Evolutionary conservation across 257 asterid genomes (phyloP), one percentile per base, ranked within the genome.

Genomic region (Solanum pinnatisectum): DNA sequence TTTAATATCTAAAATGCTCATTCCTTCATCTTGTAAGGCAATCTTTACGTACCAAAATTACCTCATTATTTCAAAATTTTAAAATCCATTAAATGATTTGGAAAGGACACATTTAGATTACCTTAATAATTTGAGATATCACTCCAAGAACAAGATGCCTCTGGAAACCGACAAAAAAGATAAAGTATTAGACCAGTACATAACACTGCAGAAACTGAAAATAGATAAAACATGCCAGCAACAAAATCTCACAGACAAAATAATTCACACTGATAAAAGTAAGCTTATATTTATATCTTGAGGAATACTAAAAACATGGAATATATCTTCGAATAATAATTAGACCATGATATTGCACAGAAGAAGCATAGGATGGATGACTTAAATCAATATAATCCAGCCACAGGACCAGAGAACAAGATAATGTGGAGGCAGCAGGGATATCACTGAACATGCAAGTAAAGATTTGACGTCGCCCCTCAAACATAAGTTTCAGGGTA

Each of bases 71-170:
- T 82, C 32, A 49, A 82, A 52, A 42, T 49, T 46, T 30, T 32
- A 32, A 49, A 82, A 82, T 82, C 18, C 42, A 52, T 2, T 49
- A 49, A 82, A 82, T 30, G 27, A 46, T 30, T 82, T 18, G 6
- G 6, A 49, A 30, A 3, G 44, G 70, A 82, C 44, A 27, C 70
- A 46, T 79, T 44, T 79, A 14, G 25, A 35, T 90, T 89, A 97
- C 99, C 99, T 97, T 97, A 95, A 97, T 97, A 84, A 97, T 95
- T 89, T 97, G 99, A 82, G 99, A 97, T 91, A 97, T 95, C 89
- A 97, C 91, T 87, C 99, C 99, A 77, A 96, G 99, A 89, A 96
- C 99, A 90, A 97, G 98, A 90, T 97, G 99, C 89, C 99, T 95
- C 99, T 97, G 98, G 90, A 90, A 93, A 89, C 83, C 49, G 84